Evolutionary conservation across 2,329 filamentous ascomycete genomes (phyloP), one percentile per base, ranked within the genome.

Genomic region (Lojkania enalia): DNA sequence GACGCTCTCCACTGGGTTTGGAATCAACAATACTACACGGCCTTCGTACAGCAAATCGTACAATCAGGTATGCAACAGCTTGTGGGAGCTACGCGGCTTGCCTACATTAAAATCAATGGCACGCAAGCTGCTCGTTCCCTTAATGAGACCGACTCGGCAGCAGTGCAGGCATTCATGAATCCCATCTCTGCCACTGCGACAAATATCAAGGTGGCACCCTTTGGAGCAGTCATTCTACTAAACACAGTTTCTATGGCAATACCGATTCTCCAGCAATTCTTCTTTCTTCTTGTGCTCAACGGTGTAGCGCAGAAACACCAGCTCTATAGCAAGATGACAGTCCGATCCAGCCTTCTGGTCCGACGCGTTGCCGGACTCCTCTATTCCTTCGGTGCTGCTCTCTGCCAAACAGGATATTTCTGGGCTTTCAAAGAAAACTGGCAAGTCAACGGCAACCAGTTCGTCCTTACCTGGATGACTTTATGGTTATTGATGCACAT

Each of bases 221-320:
- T 77, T 48, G 72, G 73, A 2, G 66, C 71, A 1, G 58, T 71
- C 1, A 54, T 73, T 0, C 63, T 77, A 39, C 74, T 75, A 57
- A 77, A 76, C 49, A 77, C 72, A 0, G 54, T 75, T 5, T 62
- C 68, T 3, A 69, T 76, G 39, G 71, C 75, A 35, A 61, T 77
- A 21, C 69, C 74, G n/a, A 54, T 77, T 9, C 69, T 77, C 23
- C 70, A 74, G 43, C 70, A 77, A 48, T 77, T 77, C 61, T 77
- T 77, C 64, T 77, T 71, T 50, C 58, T 77, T 11, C 66, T 72
- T 20, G 69, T 66, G 32, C 53, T 77, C 47, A 77, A 77, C 52
- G 73, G 71, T 12, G 59, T 77, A n/a, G 69, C 40, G 32, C 18
- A 62, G 58, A 20, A 71, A 66, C 44, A 64, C 60, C 12, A 51